Evolutionary conservation across 345 rosid genomes (phyloP).

Genomic region (Garcia nutans): DNA sequence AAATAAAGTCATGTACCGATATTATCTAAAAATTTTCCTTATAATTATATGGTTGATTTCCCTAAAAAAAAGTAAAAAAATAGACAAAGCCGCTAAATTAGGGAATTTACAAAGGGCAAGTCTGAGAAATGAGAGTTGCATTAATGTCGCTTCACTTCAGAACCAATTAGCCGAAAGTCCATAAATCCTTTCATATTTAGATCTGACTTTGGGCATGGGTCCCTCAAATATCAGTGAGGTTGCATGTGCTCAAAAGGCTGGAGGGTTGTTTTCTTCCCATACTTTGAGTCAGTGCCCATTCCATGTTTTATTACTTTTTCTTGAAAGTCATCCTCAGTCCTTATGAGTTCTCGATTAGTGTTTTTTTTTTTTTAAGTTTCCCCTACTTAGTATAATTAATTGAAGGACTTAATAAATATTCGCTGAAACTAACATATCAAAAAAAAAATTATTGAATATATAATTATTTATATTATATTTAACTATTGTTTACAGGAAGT

Average conservation of each 20-base stretch:
- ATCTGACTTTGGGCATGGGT: slow-evolving; percentile 27
- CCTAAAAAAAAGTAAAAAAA: neutral
- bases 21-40: too few species aligned
- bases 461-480: neutral
- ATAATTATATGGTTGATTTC: neutral
- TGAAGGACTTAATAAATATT: neutral
- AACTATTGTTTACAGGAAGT: slow-evolving; percentile 64
- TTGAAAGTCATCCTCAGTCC: slow-evolving; percentile 7
- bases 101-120: neutral
- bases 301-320: slow-evolving; percentile 20
- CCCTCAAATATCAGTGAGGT: slow-evolving; percentile 20
- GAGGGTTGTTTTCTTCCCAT: slow-evolving; percentile 35
- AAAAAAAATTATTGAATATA: slow-evolving; percentile 8
- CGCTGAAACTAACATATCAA: slow-evolving; percentile 6
- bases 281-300: slow-evolving; percentile 23
- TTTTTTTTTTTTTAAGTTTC: slow-evolving; percentile 5
- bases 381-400: too few species aligned
- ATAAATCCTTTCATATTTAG: slow-evolving; percentile 10
- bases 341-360: neutral
- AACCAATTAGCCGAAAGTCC: slow-evolving; percentile 14
- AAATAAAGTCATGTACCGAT: too few species aligned
- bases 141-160: slow-evolving; percentile 37
- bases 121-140: slow-evolving; percentile 14
- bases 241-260: slow-evolving; percentile 66
- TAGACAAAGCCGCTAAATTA: slow-evolving; percentile 18